Base-by-base conservation (phyloP, 2,329 filamentous ascomycete species). In the Dactylellina leptospora region DNA sequence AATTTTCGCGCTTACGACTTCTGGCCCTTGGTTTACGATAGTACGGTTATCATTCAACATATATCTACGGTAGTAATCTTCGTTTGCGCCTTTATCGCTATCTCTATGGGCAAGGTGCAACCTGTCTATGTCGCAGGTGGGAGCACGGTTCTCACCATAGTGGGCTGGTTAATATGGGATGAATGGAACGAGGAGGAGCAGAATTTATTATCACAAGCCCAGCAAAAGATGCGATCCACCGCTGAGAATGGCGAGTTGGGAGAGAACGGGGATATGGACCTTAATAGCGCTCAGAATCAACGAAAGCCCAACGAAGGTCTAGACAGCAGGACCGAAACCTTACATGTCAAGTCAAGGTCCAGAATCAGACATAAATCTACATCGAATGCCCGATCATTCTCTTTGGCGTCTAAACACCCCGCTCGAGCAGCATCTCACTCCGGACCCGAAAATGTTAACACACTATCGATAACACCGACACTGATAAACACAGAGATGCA, bases 11-110 rank as follows among this genome's bases (percentile, higher is more conserved):
- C 93, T 0, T 99, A 99, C 80, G 93, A 97, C 78, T 99, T 99
- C 81, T 99, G 95, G 93, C 92, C 93, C 6, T 84, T 99, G 30
- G 92, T 97, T 54, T 91, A 92, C 64, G 93, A 97, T 79, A 93
- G 91, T 11, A 97, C 93, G 2, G 92, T 97, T 69, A 97, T 99
- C 75, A 90, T 97, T 16, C 95, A 99, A 80, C 95, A 99, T 80
- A 90, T 97, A 51, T 96, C 92, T 79, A 96, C 92, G 5, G 93
- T 97, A 72, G 90, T 90, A 59, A 93, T 99, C 63, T 99, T 97
- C 78, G 86, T 96, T 73, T 93, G 93, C 75, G 96, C 91, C 80
- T 99, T 99, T 78, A 88, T 93, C 13, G 92, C 88, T 58, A 99
- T 99, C 73, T 90, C 90, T 76, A 88, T 93, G 76, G 88, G 93